A percentile compares a stretch with the other conserved stretches of the same genome.
Conservation (phyloP, 2,329 filamentous ascomycete genomes). For the Fusarium drepaniforme region DNA sequence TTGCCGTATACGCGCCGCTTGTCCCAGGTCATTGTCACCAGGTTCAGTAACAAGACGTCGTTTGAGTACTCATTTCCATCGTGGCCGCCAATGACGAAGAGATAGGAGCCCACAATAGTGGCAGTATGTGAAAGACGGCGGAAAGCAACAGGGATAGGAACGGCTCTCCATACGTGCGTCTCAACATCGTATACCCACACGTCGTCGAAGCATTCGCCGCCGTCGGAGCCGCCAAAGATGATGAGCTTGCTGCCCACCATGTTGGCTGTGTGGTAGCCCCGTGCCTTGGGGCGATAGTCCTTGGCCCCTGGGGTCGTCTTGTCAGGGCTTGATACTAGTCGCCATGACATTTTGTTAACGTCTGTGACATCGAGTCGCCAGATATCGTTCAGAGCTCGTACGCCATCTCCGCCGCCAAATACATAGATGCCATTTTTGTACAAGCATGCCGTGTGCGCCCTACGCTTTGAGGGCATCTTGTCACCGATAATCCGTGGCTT, state of each 20-base stretch:
- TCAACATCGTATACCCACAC: constrained; percentile 81
- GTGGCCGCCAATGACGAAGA: constrained; percentile 78
- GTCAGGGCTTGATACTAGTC: constrained; percentile 67
- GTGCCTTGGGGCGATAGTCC: constrained; percentile 68
- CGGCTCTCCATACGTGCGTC: constrained; percentile 68
- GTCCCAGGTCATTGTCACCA: constrained; percentile 82
- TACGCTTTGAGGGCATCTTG: constrained; percentile 68
- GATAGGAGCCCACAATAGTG: constrained; percentile 76
- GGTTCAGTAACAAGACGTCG: constrained; percentile 75
- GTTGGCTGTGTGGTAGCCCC: constrained; percentile 79
- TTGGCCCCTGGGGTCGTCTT: constrained; percentile 46
- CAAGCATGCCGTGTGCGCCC: constrained; percentile 78
- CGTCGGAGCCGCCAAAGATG: constrained; percentile 77
- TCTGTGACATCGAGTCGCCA: constrained; percentile 80
- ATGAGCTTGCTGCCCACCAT: constrained; percentile 80
- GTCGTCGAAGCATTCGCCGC: constrained; percentile 78
- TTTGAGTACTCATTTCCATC: constrained; percentile 78
- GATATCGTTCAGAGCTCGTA: constrained; percentile 77
- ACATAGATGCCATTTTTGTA: constrained; percentile 79
- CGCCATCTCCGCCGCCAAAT: constrained; percentile 79
- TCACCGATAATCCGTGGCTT: constrained; percentile 71
- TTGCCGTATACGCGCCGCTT: constrained; percentile 73
- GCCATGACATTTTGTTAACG: constrained; percentile 76
- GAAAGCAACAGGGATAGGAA: constrained; percentile 70
- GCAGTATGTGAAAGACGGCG: constrained; percentile 76